Conservation (phyloP, 768 basidiomycete species). For the Ramaria rubella region DNA sequence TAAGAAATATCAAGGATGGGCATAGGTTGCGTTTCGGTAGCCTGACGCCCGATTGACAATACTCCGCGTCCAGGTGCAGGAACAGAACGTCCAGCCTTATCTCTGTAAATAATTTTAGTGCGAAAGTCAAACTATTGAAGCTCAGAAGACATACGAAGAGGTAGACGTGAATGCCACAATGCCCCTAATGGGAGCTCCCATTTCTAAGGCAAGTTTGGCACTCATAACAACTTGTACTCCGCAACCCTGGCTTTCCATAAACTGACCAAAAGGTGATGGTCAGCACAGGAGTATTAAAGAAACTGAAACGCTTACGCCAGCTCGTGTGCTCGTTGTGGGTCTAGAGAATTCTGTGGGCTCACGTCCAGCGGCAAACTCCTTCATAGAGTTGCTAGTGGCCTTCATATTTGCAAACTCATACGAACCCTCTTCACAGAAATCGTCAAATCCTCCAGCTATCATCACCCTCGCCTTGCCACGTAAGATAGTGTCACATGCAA, state of each 20-base stretch:
- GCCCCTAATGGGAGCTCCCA: conserved; percentile 90
- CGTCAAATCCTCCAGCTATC: conserved; percentile 98
- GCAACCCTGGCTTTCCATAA: conserved; percentile 96
- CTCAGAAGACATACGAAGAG: conserved; percentile 59
- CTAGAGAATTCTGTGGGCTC: conserved; percentile 99
- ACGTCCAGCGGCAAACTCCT: conserved; percentile 97
- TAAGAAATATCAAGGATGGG: conserved; percentile 82
- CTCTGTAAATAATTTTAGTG: conserved; percentile 39
- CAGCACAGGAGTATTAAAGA: neutral
- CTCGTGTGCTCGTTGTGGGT: conserved; percentile 91
- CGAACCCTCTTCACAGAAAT: conserved; percentile 96
- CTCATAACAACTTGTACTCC: conserved; percentile 98
- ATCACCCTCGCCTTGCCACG: conserved; percentile 98
- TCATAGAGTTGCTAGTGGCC: conserved; percentile 94
- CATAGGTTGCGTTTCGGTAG: conserved; percentile 69
- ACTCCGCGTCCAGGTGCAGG: conserved; percentile 96
- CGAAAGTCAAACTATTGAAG: neutral
- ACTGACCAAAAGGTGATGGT: conserved; percentile 35
- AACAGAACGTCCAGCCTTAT: conserved; percentile 97
- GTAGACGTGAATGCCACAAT: conserved; percentile 95
- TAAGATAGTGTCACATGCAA: conserved; percentile 92
- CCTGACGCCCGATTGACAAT: conserved; percentile 80
- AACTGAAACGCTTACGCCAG: conserved; percentile 56
- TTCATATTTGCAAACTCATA: conserved; percentile 99
- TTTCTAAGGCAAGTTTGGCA: conserved; percentile 90